Evolutionary conservation across 495 filamentous ascomycete genomes (phyloP).

Genomic region (Apiosordaria backusii): DNA sequence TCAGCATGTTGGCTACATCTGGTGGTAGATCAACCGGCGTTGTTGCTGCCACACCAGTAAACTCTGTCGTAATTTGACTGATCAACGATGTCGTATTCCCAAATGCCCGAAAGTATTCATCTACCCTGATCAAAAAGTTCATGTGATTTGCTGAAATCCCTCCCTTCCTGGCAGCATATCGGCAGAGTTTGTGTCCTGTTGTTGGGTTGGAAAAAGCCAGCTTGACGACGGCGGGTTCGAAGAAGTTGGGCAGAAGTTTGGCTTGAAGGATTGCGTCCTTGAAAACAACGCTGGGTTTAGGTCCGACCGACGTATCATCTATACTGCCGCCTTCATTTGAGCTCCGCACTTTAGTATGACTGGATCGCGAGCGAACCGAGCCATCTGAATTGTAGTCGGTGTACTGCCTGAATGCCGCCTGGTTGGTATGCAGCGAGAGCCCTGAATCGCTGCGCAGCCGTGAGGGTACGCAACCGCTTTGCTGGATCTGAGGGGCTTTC

Average conservation of each 20-base stretch:
- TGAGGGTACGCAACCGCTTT: constrained; percentile 18
- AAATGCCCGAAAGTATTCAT: constrained; percentile 35
- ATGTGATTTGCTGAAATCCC: constrained; percentile 44
- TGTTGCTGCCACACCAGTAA: constrained; percentile 41
- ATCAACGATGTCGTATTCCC: constrained; percentile 40
- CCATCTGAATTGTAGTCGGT: constrained; percentile 32
- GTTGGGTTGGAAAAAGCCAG: constrained; percentile 45
- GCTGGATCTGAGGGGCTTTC: constrained; percentile 6
- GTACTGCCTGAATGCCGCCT: constrained; percentile 34
- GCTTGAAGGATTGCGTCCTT: constrained; percentile 2
- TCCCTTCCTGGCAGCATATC: constrained; percentile 37
- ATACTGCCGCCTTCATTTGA: constrained; percentile 18
- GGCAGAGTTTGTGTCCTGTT: constrained; percentile 40
- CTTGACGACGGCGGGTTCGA: constrained; percentile 46
- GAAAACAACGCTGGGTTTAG: neutral
- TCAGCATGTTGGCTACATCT: constrained; percentile 33
- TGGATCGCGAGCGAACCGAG: constrained; percentile 10
- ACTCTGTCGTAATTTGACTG: constrained; percentile 43
- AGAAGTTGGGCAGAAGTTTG: constrained; percentile 35
- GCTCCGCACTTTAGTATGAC: constrained; percentile 11
- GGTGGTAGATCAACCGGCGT: constrained; percentile 40
- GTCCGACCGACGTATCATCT: constrained; percentile 18
- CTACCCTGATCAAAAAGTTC: constrained; percentile 48
- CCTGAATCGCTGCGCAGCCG: constrained; percentile 41
- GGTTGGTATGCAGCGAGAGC: constrained; percentile 35